Base-by-base conservation (phyloP, 2,329 filamentous ascomycete species). In the Lasiodiplodia gonubiensis region DNA sequence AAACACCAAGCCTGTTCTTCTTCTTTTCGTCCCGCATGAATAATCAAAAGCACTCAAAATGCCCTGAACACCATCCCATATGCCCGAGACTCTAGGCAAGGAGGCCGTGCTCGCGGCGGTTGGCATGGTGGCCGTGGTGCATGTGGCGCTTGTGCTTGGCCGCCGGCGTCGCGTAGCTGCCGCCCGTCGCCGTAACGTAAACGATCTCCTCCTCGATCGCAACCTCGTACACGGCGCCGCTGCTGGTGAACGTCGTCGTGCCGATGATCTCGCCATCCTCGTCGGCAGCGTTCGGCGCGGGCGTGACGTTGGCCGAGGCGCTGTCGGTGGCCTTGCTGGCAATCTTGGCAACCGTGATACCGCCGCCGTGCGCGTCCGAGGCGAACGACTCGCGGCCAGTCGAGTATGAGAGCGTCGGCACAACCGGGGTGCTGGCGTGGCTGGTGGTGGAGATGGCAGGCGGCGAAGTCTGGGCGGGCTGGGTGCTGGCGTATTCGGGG, bases 221-320 rank as follows among this genome's bases (percentile, higher is more conserved):
- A 54, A 83, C 73, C 71, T 83, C 80, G 72, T 82, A 78, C 53
- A 83, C 80, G 67, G 78, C 74, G 68, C 80, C 80, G 37, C 72
- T 77, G 70, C 76, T 77, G 65, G 81, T 83, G 72, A 79, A 80
- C 54, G 76, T 80, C 39, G 75, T 78, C 30, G 81, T 83, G 51
- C 74, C 72, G 70, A 81, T 69, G 70, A 78, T 74, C 63, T 55
- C 59, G 46, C 55, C 60, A 21, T 64, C 53, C 7, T 69, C 64
- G 4, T 68, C 48, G 42, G 39, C 39, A n/a, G 52, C 59, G 37
- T 23, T 35, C 51, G 71, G 61, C 18, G 61, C 66, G 6, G 69
- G 61, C 21, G 59, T 66, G 18, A 64, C 25, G 39, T 69, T 63
- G 37, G 64, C 64, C 21, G 68, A 55, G 18, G 46, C 23, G 7